Base-by-base conservation (phyloP, 2,329 filamentous ascomycete species). In the Monosporascus sp. region DNA sequence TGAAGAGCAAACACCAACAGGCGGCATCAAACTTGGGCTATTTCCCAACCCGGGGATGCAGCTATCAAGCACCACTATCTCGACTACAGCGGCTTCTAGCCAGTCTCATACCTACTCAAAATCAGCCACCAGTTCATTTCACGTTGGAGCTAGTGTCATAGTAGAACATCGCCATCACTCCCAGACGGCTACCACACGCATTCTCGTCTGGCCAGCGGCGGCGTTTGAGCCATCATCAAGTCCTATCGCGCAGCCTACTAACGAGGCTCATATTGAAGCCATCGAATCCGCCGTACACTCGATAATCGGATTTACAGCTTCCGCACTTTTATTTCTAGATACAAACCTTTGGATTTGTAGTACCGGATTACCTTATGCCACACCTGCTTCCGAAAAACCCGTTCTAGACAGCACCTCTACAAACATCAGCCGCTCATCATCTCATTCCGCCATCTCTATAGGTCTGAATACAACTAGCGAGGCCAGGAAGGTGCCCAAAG, bases 291-390 rank as follows among this genome's bases (percentile, higher is more conserved):
- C 27, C 9, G 37, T 50, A 20, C n/a, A 44, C 17, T n/a, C 22
- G 6, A 41, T 50, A 14, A 38, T 50, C 17, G 39, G 48, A 1
- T 24, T 50, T 18, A 17, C 45, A 50, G 48, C 39, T 14, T 50
- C 48, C 8, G 45, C 48, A 9, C 25, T 50, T 15, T 27, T 50
- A 7, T 45, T 50, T 18, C 34, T 50, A 36, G 48, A 50, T 45
- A 41, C 24, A n/a, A 18, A 45, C 25, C 39, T 50, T 20, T 50
- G 48, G 48, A 41, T 50, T 34, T 50, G 45, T 31, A 50, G 48
- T 41, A 25, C 24, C 24, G 24, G 6, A 25, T 7, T 25, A 25
- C 24, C 24, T 25, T 25, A 25, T 25, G 24, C 24, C 24, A 6
- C 24, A 25, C 24, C 24, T 7, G 24, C 24, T 25, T 25, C 24